Percentiles rank a stretch among this genome's conserved stretches.
phyloP scores from a whole-genome alignment of 352 stramenopile genomes.

The Globisporangium splendens region DNA sequence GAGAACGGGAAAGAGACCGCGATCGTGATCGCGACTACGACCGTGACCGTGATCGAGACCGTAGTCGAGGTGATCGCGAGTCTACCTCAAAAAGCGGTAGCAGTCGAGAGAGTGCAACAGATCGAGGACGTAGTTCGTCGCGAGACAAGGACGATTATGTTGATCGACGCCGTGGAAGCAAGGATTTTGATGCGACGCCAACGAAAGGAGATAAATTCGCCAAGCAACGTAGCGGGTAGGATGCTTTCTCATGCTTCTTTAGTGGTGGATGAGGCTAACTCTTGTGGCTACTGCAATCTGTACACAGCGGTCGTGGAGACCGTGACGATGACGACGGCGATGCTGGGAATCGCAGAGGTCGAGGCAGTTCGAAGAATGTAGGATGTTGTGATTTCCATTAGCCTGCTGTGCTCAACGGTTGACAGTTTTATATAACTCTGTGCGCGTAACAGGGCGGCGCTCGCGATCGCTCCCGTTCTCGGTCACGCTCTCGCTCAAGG shows the following conservation, averaged over 20 bases:
- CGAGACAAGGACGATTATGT: constrained; percentile 26
- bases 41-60: constrained; percentile 25
- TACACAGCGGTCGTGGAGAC: constrained; percentile 22
- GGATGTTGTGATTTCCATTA: not conserved
- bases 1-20: constrained; percentile 13
- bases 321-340: constrained; percentile 60
- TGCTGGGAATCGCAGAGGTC: constrained; percentile 26
- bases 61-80: constrained; percentile 32
- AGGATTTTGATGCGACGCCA: constrained; percentile 36
- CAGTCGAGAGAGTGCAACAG: constrained; percentile 25
- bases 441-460: constrained; percentile 20
- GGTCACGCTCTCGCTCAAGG: constrained; percentile 44
- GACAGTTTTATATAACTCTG: not conserved
- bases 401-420: not conserved
- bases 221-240: constrained; percentile 30
- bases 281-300: not conserved
- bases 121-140: constrained; percentile 16
- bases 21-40: constrained; percentile 29
- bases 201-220: constrained; percentile 21
- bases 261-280: not conserved
- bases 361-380: constrained; percentile 39
- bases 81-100: constrained; percentile 15
- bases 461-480: constrained; percentile 40
- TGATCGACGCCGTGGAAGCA: constrained; percentile 30
- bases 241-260: not conserved